Percentiles rank a stretch among this genome's conserved stretches.
Conservation (phyloP, 371 early-diverging fungal genomes). For the Thermomucor indicae-seudaticae region DNA sequence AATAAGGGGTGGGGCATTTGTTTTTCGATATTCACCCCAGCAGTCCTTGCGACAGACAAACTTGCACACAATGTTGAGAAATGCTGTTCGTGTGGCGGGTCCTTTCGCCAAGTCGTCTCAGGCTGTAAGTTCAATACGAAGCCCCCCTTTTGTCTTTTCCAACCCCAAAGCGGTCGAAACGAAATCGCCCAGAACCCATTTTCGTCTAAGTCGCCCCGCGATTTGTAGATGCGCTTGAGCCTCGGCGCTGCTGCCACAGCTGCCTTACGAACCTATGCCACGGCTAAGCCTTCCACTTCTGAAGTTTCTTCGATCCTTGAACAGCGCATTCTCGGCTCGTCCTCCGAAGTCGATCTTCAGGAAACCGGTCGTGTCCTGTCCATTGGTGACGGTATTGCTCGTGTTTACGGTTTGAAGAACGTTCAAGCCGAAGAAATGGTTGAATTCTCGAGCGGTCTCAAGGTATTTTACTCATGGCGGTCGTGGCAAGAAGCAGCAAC, state of each 20-base stretch:
- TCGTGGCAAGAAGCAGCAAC: neutral
- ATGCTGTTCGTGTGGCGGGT: conserved; percentile 48
- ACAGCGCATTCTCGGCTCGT: conserved; percentile 85
- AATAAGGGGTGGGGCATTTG: too few species aligned
- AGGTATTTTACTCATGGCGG: conserved; percentile 54
- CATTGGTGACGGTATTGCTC: conserved; percentile 98
- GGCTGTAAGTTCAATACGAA: conserved; percentile 20
- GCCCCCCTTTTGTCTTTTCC: neutral
- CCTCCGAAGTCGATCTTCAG: conserved; percentile 77
- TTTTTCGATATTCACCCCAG: too few species aligned
- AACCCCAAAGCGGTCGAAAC: neutral
- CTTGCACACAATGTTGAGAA: conserved; percentile 36
- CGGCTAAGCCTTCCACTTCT: conserved; percentile 57
- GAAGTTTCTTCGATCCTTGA: conserved; percentile 89
- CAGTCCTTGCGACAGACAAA: too few species aligned
- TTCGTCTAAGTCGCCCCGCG: conserved; percentile 45
- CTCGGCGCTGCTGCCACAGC: conserved; percentile 34
- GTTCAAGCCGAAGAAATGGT: conserved; percentile 98
- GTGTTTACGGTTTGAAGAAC: conserved; percentile 94
- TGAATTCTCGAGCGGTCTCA: conserved; percentile 94
- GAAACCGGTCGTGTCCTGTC: conserved; percentile 97
- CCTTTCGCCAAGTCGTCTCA: conserved; percentile 37
- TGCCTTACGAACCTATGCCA: conserved; percentile 46
- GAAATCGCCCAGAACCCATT: neutral
- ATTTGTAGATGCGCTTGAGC: conserved; percentile 34